phyloP scores from a whole-genome alignment of 2,329 filamentous ascomycete species.

The Fusarium dimerum region DNA sequence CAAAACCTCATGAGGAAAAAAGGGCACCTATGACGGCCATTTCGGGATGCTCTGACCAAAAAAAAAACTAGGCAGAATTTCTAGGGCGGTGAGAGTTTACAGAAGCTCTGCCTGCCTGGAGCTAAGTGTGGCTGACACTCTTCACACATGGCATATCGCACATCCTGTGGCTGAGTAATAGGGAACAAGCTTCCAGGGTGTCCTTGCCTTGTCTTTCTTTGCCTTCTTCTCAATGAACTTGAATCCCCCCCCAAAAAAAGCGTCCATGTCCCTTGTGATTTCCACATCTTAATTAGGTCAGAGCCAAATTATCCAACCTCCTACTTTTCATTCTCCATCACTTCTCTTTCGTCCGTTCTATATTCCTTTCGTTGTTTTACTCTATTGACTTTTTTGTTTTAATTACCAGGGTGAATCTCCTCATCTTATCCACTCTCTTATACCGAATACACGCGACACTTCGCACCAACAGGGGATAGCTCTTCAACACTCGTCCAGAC shows the following conservation, averaged over 20 bases:
- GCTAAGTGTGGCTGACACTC: slow-evolving; percentile 5
- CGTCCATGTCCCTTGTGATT: not conserved
- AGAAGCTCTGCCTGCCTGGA: not conserved
- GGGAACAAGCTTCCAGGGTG: no score
- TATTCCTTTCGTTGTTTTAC: no score
- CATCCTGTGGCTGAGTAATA: no score
- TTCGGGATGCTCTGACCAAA: not conserved
- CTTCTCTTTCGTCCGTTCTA: not conserved
- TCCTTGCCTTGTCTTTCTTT: no score
- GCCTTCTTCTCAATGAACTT: no score
- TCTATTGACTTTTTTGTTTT: no score
- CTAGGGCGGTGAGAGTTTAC: slow-evolving; percentile 15
- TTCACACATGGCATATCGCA: not conserved
- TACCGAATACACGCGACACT: no score
- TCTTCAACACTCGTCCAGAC: no score
- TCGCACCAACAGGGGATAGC: no score
- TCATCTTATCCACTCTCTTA: no score
- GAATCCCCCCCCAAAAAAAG: no score
- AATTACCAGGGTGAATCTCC: no score
- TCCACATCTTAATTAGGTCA: not conserved
- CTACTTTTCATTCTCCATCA: not conserved
- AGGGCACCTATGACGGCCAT: slow-evolving; percentile 19
- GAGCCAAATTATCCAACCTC: not conserved
- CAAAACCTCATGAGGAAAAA: slow-evolving; percentile 18
- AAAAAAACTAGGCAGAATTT: slow-evolving; percentile 13